A percentile compares a stretch with the other conserved stretches of the same genome.
Conservation (phyloP, 352 stramenopile species). For the Globisporangium ultimum region DNA sequence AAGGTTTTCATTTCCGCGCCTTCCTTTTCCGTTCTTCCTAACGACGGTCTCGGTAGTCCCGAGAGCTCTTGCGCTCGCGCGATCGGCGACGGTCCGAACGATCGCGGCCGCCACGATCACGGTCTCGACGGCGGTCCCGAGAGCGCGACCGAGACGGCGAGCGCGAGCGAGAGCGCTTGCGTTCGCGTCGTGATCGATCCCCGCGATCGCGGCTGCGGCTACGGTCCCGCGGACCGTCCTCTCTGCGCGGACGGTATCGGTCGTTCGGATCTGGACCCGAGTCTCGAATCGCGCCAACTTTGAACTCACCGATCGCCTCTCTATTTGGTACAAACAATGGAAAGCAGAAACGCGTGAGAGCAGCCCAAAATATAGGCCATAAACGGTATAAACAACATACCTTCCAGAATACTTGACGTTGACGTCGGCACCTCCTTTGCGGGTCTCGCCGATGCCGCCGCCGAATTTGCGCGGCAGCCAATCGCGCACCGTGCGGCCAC, state of each 20-base stretch:
- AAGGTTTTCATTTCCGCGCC: neutral
- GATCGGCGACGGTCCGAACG: constrained; percentile 25
- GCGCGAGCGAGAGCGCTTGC: constrained; percentile 29
- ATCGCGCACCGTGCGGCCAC: constrained; percentile 95
- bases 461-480: constrained; percentile 95
- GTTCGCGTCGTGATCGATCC: constrained; percentile 25
- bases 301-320: constrained; percentile 24
- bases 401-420: constrained; percentile 87
- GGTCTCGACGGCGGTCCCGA: constrained; percentile 21
- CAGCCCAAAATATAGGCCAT: neutral
- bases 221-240: constrained; percentile 17
- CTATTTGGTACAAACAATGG: neutral
- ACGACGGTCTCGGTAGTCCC: constrained; percentile 47
- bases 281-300: constrained; percentile 22
- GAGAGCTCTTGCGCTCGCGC: constrained; percentile 45
- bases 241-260: constrained; percentile 24
- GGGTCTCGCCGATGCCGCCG: constrained; percentile 90
- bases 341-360: neutral
- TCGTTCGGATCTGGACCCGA: constrained; percentile 25
- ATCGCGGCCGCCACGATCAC: constrained; percentile 29
- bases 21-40: constrained; percentile 6
- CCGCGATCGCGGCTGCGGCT: constrained; percentile 40
- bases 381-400: constrained; percentile 22
- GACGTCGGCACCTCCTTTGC: constrained; percentile 69
- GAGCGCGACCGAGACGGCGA: constrained; percentile 29